Conservation (phyloP, 768 basidiomycete species). For the Calvatia gigantea region DNA sequence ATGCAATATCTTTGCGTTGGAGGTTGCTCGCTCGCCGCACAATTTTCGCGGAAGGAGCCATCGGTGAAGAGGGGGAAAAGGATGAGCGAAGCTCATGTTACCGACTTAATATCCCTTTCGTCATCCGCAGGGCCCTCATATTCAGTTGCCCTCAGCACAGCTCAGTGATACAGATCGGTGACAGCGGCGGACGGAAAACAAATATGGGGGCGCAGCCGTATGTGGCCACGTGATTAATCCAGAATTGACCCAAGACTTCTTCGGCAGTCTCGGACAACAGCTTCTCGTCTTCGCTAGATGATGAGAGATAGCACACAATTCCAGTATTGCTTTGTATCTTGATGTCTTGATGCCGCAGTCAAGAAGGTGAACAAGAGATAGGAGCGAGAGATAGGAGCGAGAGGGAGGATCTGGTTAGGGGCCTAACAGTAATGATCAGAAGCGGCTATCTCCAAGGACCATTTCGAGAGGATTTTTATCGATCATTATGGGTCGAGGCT, state of each 20-base stretch:
- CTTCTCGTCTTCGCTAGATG: no score
- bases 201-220: neutral
- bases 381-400: no score
- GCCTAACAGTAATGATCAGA: no score
- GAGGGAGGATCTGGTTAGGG: no score
- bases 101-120: neutral
- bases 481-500: no score
- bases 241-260: neutral
- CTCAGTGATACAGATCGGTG: neutral
- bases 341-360: no score
- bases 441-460: no score
- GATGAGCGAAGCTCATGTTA: neutral
- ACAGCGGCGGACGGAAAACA: conserved; percentile 8
- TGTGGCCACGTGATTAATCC: neutral
- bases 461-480: no score
- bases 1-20: neutral
- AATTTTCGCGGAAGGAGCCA: neutral
- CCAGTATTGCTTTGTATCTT: no score
- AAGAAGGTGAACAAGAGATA: no score
- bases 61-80: neutral
- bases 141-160: conserved; percentile 3
- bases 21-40: neutral
- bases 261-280: neutral
- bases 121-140: neutral
- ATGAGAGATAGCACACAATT: no score